phyloP scores from a whole-genome alignment of 345 rosid genomes.

The Eucalyptus victrix region DNA sequence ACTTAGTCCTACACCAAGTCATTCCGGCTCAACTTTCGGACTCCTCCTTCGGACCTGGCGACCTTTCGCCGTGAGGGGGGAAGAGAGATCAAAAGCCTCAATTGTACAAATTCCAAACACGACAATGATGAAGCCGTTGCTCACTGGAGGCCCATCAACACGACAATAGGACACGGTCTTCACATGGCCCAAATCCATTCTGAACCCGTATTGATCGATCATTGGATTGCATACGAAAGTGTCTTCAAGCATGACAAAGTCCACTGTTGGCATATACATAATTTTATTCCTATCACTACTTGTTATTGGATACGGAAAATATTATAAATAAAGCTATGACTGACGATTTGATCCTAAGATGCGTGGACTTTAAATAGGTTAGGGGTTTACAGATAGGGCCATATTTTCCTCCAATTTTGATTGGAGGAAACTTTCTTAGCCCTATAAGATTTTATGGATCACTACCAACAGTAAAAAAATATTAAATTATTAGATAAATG shows the following conservation, averaged over 20 bases:
- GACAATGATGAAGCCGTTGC: background rate
- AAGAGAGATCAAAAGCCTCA: background rate
- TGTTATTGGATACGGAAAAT: background rate
- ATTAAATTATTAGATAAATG: accelerated
- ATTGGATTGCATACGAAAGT: background rate
- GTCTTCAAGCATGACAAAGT: background rate
- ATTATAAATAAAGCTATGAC: background rate
- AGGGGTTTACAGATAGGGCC: background rate
- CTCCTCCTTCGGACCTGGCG: too few species aligned
- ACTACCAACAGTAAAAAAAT: accelerated
- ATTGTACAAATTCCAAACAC: background rate
- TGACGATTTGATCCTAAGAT: background rate
- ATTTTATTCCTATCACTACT: background rate
- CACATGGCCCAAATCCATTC: background rate
- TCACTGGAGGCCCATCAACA: background rate
- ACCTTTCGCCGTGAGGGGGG: background rate
- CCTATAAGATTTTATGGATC: accelerated
- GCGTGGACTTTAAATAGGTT: background rate
- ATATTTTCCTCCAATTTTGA: background rate
- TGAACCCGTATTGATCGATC: background rate
- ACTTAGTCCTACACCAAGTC: too few species aligned
- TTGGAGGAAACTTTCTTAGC: too few species aligned
- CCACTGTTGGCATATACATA: background rate
- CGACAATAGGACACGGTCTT: background rate
- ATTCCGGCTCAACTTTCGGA: too few species aligned